A percentile compares a stretch with the other conserved stretches of the same genome.
phyloP scores from a whole-genome alignment of 108 stramenopile genomes.

The Aurantiochytrium sp. region DNA sequence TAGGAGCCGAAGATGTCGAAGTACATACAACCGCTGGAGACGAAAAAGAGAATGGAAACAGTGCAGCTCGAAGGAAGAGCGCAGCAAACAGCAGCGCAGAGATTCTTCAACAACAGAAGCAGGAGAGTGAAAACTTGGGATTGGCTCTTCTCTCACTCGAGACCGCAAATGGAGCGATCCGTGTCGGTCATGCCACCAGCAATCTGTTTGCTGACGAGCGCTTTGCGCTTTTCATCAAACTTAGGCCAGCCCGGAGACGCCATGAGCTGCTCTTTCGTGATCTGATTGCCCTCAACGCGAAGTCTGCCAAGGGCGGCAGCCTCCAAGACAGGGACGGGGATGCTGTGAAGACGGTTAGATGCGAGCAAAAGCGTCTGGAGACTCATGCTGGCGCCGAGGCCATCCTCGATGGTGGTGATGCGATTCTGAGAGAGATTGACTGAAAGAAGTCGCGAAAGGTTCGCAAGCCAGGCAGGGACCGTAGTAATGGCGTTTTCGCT shows the following conservation, averaged over 20 bases:
- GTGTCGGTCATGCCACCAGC: constrained; percentile 3
- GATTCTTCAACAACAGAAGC: neutral
- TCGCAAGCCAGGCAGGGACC: neutral
- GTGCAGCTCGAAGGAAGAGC: neutral
- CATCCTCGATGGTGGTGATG: neutral
- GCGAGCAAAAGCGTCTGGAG: neutral
- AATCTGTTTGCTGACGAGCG: neutral
- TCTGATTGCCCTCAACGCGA: neutral
- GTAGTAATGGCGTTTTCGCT: neutral
- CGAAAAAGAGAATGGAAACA: no score
- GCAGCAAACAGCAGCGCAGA: neutral
- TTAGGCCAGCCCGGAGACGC: neutral
- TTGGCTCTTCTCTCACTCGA: neutral
- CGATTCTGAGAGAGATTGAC: neutral
- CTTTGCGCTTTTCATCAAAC: neutral
- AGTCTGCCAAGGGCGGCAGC: neutral
- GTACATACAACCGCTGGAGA: no score
- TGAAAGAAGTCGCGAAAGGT: neutral
- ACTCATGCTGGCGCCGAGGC: neutral
- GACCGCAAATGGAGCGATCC: constrained; percentile 9
- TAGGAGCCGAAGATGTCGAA: no score
- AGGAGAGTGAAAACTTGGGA: neutral
- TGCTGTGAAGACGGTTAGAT: neutral
- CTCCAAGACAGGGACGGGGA: neutral
- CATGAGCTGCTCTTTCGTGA: neutral